Evolutionary conservation across 2,329 filamentous ascomycete genomes (phyloP).

Genomic region (Colletotrichum costaricense): DNA sequence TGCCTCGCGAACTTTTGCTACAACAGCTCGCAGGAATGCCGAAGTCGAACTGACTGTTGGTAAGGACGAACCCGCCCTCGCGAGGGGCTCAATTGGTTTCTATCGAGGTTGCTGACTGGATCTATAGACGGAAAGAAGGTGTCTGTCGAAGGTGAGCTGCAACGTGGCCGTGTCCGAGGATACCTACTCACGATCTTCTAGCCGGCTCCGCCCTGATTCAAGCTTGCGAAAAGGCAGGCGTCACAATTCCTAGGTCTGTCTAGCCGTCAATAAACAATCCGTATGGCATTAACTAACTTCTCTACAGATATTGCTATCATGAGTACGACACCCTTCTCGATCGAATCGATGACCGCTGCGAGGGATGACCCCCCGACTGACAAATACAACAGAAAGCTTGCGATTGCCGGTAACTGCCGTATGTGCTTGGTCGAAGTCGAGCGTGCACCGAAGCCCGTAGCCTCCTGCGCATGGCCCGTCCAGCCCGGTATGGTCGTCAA

Average conservation of each 20-base stretch:
- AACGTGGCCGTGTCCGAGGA: slow-evolving; percentile 34
- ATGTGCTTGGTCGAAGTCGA: slow-evolving; percentile 99
- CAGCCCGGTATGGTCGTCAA: slow-evolving; percentile 99
- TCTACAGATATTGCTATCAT: slow-evolving; percentile 92
- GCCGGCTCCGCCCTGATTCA: slow-evolving; percentile 98
- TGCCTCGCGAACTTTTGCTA: slow-evolving; percentile 83
- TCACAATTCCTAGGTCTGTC: slow-evolving; percentile 83
- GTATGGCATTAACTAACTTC: slow-evolving; percentile 38
- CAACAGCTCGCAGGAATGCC: slow-evolving; percentile 80
- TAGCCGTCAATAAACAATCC: slow-evolving; percentile 17
- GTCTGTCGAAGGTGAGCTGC: slow-evolving; percentile 84
- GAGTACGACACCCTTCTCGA: slow-evolving; percentile 72
- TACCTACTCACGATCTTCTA: slow-evolving; percentile 53
- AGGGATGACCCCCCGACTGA: slow-evolving; percentile 49
- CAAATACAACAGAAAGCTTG: slow-evolving; percentile 78
- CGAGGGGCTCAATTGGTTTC: slow-evolving; percentile 43
- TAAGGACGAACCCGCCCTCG: slow-evolving; percentile 51
- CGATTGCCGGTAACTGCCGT: slow-evolving; percentile 99
- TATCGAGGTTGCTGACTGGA: slow-evolving; percentile 45
- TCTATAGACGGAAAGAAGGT: slow-evolving; percentile 93
- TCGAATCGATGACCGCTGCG: slow-evolving; percentile 38
- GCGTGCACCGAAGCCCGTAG: slow-evolving; percentile 94
- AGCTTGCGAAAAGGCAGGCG: slow-evolving; percentile 97
- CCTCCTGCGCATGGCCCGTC: slow-evolving; percentile 98
- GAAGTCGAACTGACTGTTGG: slow-evolving; percentile 98